Evolutionary conservation across 2,329 filamentous ascomycete genomes (phyloP).

Genomic region (Rutstroemia sp.): DNA sequence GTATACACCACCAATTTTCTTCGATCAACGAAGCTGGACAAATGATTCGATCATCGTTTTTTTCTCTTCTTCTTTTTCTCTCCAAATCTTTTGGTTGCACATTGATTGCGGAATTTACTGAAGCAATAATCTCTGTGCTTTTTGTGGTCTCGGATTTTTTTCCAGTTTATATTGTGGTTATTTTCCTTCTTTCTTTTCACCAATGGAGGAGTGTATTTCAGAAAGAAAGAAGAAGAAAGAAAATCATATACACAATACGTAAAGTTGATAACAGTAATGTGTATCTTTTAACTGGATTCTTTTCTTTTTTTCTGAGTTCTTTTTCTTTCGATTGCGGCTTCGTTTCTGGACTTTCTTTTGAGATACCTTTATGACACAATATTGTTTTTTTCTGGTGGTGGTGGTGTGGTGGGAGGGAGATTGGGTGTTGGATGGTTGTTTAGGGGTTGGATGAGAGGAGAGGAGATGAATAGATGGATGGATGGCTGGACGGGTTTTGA

Average conservation of each 20-base stretch:
- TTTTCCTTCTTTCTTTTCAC: not conserved
- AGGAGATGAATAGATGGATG: no score
- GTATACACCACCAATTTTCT: slow-evolving; percentile 10
- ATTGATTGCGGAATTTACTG: no score
- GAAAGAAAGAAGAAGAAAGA: not conserved
- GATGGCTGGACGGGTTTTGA: no score
- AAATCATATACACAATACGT: slow-evolving; percentile 1
- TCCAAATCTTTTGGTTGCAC: not conserved
- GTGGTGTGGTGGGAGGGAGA: not conserved
- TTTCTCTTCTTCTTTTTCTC: slow-evolving; percentile 7
- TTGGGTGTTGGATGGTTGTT: no score
- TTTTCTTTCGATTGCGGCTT: no score
- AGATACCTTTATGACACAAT: not conserved
- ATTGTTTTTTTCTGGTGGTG: no score
- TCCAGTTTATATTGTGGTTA: not conserved
- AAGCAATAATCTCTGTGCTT: no score
- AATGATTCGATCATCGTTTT: not conserved
- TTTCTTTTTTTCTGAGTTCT: no score
- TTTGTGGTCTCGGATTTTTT: no score
- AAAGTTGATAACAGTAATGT: slow-evolving; percentile 9
- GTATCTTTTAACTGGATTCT: slow-evolving; percentile 1
- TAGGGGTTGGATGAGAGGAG: no score
- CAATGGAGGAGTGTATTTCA: slow-evolving; percentile 2
- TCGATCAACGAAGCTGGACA: not conserved
- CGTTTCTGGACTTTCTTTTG: not conserved